Base-by-base conservation (phyloP, 805 yeast species). In the Saccharomycopsis fermentans region DNA sequence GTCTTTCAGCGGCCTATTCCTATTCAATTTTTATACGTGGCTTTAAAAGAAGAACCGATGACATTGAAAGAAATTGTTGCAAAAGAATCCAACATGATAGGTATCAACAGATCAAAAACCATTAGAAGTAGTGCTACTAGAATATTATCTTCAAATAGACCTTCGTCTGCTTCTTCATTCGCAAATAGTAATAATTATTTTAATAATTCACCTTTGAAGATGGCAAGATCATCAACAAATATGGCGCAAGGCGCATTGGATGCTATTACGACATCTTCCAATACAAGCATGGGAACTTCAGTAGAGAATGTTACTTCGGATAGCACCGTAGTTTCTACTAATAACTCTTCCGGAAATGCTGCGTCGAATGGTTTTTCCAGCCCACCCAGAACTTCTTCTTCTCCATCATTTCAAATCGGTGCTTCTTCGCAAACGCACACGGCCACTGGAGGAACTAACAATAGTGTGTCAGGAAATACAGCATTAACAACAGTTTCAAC, bases 1-100 rank as follows among this genome's bases (percentile, higher is more conserved):
- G 98, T 92, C 14, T 88, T 86, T 70, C 94, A 92, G 67, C 80
- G 91, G 65, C 96, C 96, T 3, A 84, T 89, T 35, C 94, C 91
- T 39, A 73, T 90, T 48, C 94, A 91, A 14, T 74, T 90, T 57
- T 72, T 90, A 61, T 87, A 81, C 68, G 81, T 82, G 9, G 81
- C 92, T 36, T 81, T 91, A 56, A 83, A 86, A 2, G 95, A 87
- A 67, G 97, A 90, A 61, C 77, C 83, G 63, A 90, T 94, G 14
- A 77, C 84, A 1, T 71, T 86, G 24, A 56, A 55, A 53, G 62
- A 78, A 74, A 65, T 70, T 72, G 52, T 64, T 66, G 57, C 73
- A 71, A 57, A 72, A 73, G 63, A 73, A 52, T 43, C 50, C 12
- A 43, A 43, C 17, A 43, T 43, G 50, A 24, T 43, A 6, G 50